A percentile compares a stretch with the other conserved stretches of the same genome.
Conservation (phyloP, 2,329 filamentous ascomycete species). For the Paecilomyces fulvus region DNA sequence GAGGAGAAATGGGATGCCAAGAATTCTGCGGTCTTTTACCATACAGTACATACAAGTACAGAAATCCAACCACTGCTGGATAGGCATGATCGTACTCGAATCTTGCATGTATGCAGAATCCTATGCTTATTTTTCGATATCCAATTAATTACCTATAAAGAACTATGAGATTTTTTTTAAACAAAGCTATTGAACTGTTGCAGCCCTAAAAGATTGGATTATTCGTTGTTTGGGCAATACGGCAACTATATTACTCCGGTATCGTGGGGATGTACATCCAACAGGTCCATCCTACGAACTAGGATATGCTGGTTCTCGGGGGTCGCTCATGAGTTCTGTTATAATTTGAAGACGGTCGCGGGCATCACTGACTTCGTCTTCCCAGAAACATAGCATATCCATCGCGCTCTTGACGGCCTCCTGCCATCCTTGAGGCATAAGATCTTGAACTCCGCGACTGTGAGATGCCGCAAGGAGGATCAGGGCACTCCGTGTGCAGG, state of each 20-base stretch:
- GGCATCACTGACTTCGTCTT: slow-evolving; percentile 16
- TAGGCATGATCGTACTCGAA: too few relatives aligned
- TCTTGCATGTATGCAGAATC: too few relatives aligned
- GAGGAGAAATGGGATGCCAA: neutral
- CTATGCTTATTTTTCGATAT: too few relatives aligned
- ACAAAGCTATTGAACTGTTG: neutral
- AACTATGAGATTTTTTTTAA: neutral
- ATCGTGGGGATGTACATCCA: neutral
- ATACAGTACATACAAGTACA: neutral
- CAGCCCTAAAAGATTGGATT: neutral
- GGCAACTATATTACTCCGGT: neutral
- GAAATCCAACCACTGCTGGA: neutral
- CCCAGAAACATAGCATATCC: slow-evolving; percentile 19
- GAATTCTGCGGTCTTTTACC: neutral
- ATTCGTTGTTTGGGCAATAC: neutral
- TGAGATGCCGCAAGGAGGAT: slow-evolving; percentile 17
- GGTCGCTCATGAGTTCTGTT: slow-evolving; percentile 9
- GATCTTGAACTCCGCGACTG: slow-evolving; percentile 8
- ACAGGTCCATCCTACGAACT: neutral
- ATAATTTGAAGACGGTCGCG: slow-evolving; percentile 16
- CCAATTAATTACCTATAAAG: neutral
- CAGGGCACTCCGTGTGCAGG: slow-evolving; percentile 23
- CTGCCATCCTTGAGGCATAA: slow-evolving; percentile 17
- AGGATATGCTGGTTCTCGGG: neutral
- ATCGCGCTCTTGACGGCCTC: slow-evolving; percentile 16